Base-by-base conservation (phyloP, 2,329 filamentous ascomycete species). In the Helotiales sp. region DNA sequence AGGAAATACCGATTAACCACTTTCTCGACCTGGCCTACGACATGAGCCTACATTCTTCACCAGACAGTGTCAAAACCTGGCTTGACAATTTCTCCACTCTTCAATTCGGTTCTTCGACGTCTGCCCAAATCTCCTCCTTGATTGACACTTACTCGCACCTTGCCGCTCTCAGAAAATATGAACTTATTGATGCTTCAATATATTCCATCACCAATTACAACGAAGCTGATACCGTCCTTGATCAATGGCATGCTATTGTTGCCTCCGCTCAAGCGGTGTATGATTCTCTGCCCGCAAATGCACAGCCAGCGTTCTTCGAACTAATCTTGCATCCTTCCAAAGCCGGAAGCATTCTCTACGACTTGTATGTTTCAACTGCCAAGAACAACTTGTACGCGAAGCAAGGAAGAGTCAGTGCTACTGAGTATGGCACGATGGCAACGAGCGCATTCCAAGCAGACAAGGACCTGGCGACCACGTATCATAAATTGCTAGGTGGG, bases 21-120 rank as follows among this genome's bases (percentile, higher is more conserved):
- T 60, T 60, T 34, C 38, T 64, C n/a, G 60, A 60, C 25, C 58
- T 63, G 57, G 60, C 55, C 2, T 63, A 60, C n/a, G 58, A 63
- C 25, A 63, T 63, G 57, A 47, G 55, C 24, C 53, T 53, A 12
- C 50, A 55, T 34, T 22, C 24, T 2, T 36, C 53, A 8, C 55
- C 60, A 15, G 40, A 55, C 15, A 60, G 57, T 19, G 55, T 48
- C 8, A 25, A 42, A 13, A 58, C 48, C 2, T 63, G 57, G 57
- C 24, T 60, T 5, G 12, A 25, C 3, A 48, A 58, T 31, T 63
- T 55, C 54, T 55, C 60, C 6, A 55, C 55, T 15, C 31, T 58
- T 33, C 58, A 63, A 52, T 63, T 60, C n/a, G 60, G 60, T 19
- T 25, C 55, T 24, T 15, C 40, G 10, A 30, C 58, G 2, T 30